phyloP scores from a whole-genome alignment of 257 asterid species.

The Solanum rostratum region DNA sequence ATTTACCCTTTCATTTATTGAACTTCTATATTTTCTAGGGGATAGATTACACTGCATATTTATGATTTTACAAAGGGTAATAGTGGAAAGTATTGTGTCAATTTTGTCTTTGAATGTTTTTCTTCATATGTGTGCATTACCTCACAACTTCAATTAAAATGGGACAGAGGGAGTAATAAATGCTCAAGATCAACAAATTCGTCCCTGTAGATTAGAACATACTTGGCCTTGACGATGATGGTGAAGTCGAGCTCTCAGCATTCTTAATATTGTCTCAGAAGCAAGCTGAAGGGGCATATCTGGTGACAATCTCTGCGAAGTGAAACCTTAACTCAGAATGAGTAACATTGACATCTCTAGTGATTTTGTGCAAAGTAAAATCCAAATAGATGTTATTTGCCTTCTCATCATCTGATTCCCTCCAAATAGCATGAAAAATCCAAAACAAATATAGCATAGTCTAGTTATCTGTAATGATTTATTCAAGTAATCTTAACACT shows the following conservation, averaged over 20 bases:
- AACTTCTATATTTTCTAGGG: too few relatives aligned
- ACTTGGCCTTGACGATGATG: constrained; percentile 87
- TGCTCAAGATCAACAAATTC: neutral
- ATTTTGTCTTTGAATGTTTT: too few relatives aligned
- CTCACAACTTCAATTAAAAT: too few relatives aligned
- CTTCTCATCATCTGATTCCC: neutral
- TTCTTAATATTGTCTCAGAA: constrained; percentile 69
- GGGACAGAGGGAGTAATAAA: neutral
- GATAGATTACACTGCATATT: too few relatives aligned
- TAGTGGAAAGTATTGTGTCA: too few relatives aligned
- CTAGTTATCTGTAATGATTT: neutral
- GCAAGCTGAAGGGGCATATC: constrained; percentile 87
- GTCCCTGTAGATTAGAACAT: constrained; percentile 9
- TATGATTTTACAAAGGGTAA: too few relatives aligned
- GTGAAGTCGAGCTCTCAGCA: constrained; percentile 84
- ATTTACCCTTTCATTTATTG: too few relatives aligned
- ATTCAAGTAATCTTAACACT: neutral
- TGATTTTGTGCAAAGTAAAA: neutral
- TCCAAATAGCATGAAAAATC: neutral
- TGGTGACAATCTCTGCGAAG: constrained; percentile 73
- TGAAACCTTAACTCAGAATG: neutral
- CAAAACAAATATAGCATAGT: neutral
- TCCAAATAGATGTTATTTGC: neutral
- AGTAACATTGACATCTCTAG: neutral
- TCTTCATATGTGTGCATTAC: too few relatives aligned